Percentiles rank a stretch among this genome's conserved stretches.
Evolutionary conservation across 1,139 yeast species (phyloP).

Genomic region (Geotrichum cucujoidarum): DNA sequence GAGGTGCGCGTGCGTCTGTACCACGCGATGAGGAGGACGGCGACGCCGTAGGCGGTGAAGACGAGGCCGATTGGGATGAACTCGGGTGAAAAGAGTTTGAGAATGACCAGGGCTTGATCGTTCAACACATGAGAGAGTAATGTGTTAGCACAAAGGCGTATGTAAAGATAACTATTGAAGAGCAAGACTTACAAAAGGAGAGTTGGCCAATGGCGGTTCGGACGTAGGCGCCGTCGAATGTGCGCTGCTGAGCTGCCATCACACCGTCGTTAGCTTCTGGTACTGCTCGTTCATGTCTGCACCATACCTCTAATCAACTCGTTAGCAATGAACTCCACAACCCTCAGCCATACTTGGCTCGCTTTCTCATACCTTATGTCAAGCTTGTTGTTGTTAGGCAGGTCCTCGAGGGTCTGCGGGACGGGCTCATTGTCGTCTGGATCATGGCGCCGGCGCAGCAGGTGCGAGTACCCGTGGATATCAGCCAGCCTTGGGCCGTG

Average conservation of each 20-base stretch:
- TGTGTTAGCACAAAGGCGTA: neutral
- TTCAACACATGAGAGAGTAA: neutral
- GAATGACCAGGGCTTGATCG: constrained; percentile 36
- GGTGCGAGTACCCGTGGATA: neutral
- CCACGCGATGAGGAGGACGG: constrained; percentile 34
- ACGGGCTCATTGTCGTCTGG: neutral
- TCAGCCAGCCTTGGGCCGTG: neutral
- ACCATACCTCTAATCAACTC: neutral
- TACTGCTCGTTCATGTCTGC: too few relatives aligned
- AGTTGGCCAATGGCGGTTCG: constrained; percentile 41
- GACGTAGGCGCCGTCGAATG: constrained; percentile 42
- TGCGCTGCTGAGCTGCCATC: constrained; percentile 40
- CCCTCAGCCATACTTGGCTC: too few relatives aligned
- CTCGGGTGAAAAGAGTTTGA: constrained; percentile 37
- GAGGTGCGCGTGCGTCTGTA: constrained; percentile 26
- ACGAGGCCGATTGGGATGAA: constrained; percentile 40
- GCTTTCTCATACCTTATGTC: neutral
- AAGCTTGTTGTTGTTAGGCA: neutral
- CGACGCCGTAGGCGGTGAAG: constrained; percentile 37
- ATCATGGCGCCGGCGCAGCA: neutral
- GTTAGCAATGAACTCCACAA: neutral
- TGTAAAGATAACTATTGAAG: neutral
- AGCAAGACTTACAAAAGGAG: constrained; percentile 32
- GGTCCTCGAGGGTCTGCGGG: neutral
- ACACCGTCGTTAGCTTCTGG: too few relatives aligned